Evolutionary conservation across 345 rosid species (phyloP).

Genomic region (Excoecaria agallocha): DNA sequence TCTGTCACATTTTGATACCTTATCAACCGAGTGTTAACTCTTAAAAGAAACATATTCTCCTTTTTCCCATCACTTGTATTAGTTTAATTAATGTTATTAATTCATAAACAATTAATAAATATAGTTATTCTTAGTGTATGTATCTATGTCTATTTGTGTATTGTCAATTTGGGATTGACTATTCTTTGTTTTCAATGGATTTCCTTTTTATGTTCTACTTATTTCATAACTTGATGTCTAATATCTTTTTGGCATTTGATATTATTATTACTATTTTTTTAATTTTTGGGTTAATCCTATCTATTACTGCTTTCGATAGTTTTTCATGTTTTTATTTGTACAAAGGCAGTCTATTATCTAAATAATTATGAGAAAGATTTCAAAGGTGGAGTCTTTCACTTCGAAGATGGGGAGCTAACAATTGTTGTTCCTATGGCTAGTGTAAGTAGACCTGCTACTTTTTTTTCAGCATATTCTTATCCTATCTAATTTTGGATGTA

Average conservation of each 20-base stretch:
- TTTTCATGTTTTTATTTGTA: conserved; percentile 15
- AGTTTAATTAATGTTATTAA: too few species aligned
- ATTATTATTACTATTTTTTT: neutral
- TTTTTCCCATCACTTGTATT: too few species aligned
- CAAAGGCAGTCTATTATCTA: conserved; percentile 97
- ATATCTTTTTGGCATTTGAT: neutral
- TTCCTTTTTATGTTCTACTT: too few species aligned
- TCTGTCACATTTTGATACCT: conserved; percentile 12
- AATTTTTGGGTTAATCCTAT: too few species aligned
- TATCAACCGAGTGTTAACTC: neutral
- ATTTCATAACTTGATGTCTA: neutral
- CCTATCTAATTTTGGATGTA: neutral
- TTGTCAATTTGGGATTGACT: too few species aligned
- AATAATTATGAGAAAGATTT: conserved; percentile 64
- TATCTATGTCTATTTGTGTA: too few species aligned
- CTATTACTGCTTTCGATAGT: conserved; percentile 13
- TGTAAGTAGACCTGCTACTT: conserved; percentile 37
- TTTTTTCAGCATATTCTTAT: neutral
- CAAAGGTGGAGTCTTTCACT: conserved; percentile 79
- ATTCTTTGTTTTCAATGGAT: too few species aligned
- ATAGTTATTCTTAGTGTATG: too few species aligned
- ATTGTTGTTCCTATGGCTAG: conserved; percentile 64
- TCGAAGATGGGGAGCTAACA: conserved; percentile 71
- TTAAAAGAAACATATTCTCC: neutral
- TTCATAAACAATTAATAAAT: too few species aligned